Percentiles rank a stretch among this genome's conserved stretches.
Evolutionary conservation across 73 alveolate species (phyloP).

Genomic region (Loxodes magnus): DNA sequence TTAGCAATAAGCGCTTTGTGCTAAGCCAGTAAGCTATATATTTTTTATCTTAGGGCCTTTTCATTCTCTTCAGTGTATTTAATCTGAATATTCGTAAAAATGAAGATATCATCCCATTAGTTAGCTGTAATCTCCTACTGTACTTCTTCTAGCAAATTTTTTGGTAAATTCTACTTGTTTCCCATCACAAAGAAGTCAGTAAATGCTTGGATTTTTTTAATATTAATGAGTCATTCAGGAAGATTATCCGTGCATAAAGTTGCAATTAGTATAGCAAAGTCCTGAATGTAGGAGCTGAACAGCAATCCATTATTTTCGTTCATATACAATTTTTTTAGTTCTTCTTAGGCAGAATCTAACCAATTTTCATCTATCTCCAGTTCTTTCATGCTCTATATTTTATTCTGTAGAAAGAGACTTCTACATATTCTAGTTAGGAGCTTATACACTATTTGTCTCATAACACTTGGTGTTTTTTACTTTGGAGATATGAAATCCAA

Average conservation of each 20-base stretch:
- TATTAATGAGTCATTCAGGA: neutral
- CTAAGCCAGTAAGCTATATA: no score
- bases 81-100: neutral
- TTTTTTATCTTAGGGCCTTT: no score
- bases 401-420: constrained; percentile 5
- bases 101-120: no score
- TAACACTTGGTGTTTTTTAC: neutral
- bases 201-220: no score
- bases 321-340: no score
- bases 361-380: constrained; percentile 8
- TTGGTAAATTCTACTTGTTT: no score
- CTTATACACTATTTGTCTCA: constrained; percentile 1
- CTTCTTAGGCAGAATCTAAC: neutral
- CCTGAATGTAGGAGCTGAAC: constrained; percentile 8
- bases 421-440: neutral
- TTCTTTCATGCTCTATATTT: neutral
- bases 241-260: no score
- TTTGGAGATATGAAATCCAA: neutral
- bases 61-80: constrained; percentile 4
- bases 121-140: no score
- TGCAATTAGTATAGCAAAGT: constrained; percentile 5
- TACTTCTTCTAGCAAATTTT: no score
- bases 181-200: no score
- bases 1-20: no score
- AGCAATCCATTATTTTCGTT: no score